Conservation (phyloP, 495 filamentous ascomycete genomes). For the Annulohypoxylon moriforme region DNA sequence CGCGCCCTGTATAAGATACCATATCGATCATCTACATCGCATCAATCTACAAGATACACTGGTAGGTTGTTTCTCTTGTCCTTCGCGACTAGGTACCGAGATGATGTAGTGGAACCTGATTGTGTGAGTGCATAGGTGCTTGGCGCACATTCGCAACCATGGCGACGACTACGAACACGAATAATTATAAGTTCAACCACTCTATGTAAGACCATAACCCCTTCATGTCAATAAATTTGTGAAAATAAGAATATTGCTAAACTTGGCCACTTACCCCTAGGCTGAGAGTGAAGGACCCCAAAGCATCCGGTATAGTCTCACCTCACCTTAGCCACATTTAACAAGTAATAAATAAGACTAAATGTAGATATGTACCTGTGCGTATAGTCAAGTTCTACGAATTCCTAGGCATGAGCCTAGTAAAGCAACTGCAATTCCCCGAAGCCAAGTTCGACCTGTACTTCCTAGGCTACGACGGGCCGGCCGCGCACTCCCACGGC, state of each 20-base stretch:
- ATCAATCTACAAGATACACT: background rate
- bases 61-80: background rate
- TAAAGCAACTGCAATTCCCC: slow-evolving; percentile 75
- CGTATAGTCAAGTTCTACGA: slow-evolving; percentile 93
- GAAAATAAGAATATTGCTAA: slow-evolving; percentile 7
- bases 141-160: slow-evolving; percentile 64
- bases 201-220: slow-evolving; percentile 67
- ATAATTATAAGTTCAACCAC: slow-evolving; percentile 89
- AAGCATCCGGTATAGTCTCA: slow-evolving; percentile 70
- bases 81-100: background rate
- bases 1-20: slow-evolving; percentile 27
- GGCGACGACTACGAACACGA: slow-evolving; percentile 75
- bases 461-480: slow-evolving; percentile 80
- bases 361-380: background rate
- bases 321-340: background rate
- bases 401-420: slow-evolving; percentile 86
- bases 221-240: background rate
- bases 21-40: slow-evolving; percentile 11
- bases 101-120: background rate
- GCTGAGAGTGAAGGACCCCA: slow-evolving; percentile 95
- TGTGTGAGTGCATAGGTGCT: slow-evolving; percentile 9
- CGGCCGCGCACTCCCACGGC: slow-evolving; percentile 68
- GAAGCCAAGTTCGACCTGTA: slow-evolving; percentile 92
- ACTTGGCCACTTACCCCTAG: slow-evolving; percentile 55
- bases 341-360: background rate